These are phyloP conservation scores for Leishmania major DNA, from an alignment of 208 protist species.

Conservation along the genomic window DNA sequence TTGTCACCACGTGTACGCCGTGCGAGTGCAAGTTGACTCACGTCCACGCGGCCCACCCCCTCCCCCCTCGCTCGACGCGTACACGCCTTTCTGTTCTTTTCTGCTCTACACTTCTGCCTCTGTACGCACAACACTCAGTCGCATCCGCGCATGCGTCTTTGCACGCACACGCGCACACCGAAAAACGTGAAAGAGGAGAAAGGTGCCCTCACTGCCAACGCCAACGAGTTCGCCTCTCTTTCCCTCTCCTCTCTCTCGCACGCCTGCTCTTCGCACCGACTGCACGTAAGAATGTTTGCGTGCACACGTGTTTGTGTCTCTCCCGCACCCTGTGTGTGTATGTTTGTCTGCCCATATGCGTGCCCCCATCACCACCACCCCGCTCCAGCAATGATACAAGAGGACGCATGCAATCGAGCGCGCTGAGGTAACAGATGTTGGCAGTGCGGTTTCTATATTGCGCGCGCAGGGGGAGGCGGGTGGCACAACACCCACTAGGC, in stretches of 20 bases:
- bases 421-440: not conserved
- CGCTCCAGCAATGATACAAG: not conserved
- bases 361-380: not conserved
- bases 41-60: not conserved
- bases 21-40: not conserved
- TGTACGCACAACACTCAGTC: not conserved
- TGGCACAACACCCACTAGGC: not conserved
- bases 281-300: not conserved
- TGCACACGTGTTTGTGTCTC: not conserved
- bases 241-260: no score
- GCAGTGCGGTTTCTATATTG: not conserved
- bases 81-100: not conserved
- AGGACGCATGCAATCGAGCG: not conserved
- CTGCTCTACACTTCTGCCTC: not conserved
- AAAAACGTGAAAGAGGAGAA: not conserved
- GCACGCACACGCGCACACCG: not conserved
- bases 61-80: not conserved
- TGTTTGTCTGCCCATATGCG: not conserved
- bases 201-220: not conserved
- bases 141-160: not conserved
- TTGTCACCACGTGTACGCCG: not conserved
- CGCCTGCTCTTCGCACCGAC: not conserved
- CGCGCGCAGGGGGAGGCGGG: not conserved
- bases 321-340: not conserved
- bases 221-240: not conserved